Percentiles rank a stretch among this genome's conserved stretches.
phyloP scores from a whole-genome alignment of 192 early-diverging fungal genomes.

The Podila clonocystis region DNA sequence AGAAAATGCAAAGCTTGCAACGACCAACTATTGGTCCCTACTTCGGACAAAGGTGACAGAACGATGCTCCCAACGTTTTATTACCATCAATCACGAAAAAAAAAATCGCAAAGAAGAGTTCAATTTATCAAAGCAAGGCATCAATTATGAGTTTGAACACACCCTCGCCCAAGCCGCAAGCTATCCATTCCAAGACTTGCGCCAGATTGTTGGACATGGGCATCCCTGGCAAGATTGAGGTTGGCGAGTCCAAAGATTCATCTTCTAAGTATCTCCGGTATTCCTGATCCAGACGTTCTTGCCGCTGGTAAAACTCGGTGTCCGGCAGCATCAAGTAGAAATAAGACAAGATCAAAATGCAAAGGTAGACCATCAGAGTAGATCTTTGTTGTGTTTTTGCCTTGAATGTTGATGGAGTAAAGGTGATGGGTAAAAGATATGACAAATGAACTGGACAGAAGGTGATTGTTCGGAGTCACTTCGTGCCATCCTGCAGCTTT shows the following conservation, averaged over 20 bases:
- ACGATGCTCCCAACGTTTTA: not conserved
- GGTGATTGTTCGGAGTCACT: too few species aligned
- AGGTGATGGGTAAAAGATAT: too few species aligned
- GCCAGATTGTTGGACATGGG: constrained; percentile 3
- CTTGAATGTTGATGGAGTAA: too few species aligned
- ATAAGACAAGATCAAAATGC: not conserved
- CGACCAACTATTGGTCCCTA: too few species aligned
- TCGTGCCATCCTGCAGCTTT: too few species aligned
- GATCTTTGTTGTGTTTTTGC: not conserved
- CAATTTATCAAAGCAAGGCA: not conserved
- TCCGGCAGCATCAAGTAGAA: not conserved
- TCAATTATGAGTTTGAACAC: not conserved
- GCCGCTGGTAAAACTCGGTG: not conserved
- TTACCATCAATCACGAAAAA: not conserved
- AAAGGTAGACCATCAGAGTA: not conserved
- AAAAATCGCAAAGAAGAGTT: not conserved
- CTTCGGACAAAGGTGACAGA: too few species aligned
- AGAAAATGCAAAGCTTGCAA: not conserved
- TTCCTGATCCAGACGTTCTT: not conserved
- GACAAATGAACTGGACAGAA: too few species aligned
- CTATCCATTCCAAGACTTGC: not conserved
- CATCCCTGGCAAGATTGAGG: not conserved
- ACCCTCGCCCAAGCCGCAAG: not conserved
- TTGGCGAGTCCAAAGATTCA: not conserved
- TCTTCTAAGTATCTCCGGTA: not conserved